Base-by-base conservation (phyloP, 2,329 filamentous ascomycete genomes). In the Colletotrichum musicola region DNA sequence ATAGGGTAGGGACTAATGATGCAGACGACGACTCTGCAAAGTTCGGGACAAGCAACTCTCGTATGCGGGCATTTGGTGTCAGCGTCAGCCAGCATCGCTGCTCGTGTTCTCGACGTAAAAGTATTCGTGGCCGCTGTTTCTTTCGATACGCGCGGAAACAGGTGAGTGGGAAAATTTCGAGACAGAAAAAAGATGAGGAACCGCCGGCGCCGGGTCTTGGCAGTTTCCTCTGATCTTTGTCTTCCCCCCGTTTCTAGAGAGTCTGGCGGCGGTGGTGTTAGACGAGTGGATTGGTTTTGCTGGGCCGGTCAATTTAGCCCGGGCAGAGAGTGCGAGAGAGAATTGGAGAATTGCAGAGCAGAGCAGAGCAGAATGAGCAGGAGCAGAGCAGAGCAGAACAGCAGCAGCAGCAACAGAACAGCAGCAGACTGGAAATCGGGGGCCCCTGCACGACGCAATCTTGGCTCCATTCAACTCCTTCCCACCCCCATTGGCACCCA, bases 381-480 rank as follows among this genome's bases (percentile, higher is more conserved):
- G 18, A 27, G 22, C 25, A 12, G 13, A 18, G 12, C 7, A 50
- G 47, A 6, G 5, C 12, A 14, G 16, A n/a, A n/a, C 22, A 25
- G 4, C 22, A 25, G 22, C 22, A 4, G 4, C 22, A 4, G 22
- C 22, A 25, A 25, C 22, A 25, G 22, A 25, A 25, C 22, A 25
- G 22, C 22, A 22, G 22, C 22, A 25, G 22, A 25, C 40, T 42
- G 40, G 40, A 10, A 35, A 10, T 35, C 30, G 30, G 30, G 30
- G 30, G 6, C 30, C 49, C 64, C 60, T 68, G 55, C 27, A 55
- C 55, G 47, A 42, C 44, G 55, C 55, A 65, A 65, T 68, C 65
- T 65, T 55, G 65, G 61, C 65, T 55, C 62, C 62, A 65, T 60
- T 65, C 55, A 55, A 59, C 47, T 60, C 42, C 30, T 64, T 58